Evolutionary conservation across 805 yeast genomes (phyloP), one percentile per base, ranked within the genome.

Genomic region (Starmerella geochares): DNA sequence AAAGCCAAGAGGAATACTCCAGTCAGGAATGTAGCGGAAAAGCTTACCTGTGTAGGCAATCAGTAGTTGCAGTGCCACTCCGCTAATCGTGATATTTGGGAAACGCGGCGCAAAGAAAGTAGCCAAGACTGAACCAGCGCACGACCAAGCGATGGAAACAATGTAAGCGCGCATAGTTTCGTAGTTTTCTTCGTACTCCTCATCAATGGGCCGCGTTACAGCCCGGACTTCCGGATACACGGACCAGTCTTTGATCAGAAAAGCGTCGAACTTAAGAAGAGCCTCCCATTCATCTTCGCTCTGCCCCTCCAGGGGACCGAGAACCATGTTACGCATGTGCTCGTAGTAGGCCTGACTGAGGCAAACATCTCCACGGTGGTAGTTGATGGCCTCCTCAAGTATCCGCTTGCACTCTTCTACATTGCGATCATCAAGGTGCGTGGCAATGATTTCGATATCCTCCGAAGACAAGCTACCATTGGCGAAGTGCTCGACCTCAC

Each of bases 171-270:
- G 70, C 47, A 75, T 54, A 4, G 79, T 76, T 48, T 77, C 79
- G 42, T 66, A 67, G 1, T 73, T 71, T 32, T 68, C 59, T 16
- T 56, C 51, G 9, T 54, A 48, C 2, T 75, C 74, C 47, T 77
- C 79, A 55, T 77, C 81, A 42, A 60, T 66, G 1, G 79, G 74
- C 25, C 71, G 74, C 6, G 76, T 72, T 27, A 77, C 74, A 9
- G 81, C 72, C 25, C 83, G 64, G n/a, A 79, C 78, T 59, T 79
- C 81, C 3, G 81, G 79, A 53, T 77, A 77, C 3, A 80, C 80
- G 1, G 80, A 75, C 61, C 72, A 73, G 50, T 59, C 65, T 35
- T 54, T 44, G 45, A 65, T 65, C 36, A 75, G 59, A 23, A 69
- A 71, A 3, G 77, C 76, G 52, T 73, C 72, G 27, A 70, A 60